Base-by-base conservation (phyloP, 768 basidiomycete species). In the Lepiota brunneoincarnata region DNA sequence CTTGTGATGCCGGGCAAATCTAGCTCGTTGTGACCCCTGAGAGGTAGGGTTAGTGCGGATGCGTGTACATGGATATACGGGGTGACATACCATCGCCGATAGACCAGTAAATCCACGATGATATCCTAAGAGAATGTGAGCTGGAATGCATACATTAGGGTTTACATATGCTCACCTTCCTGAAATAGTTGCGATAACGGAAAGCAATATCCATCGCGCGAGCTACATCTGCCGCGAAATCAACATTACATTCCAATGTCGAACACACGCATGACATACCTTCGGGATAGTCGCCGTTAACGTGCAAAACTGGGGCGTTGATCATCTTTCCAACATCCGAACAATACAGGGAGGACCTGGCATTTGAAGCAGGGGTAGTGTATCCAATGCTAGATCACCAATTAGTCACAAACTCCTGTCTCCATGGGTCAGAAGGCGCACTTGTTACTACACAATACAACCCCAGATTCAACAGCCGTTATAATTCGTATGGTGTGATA, bases 211-310 rank as follows among this genome's bases (percentile, higher is more conserved):
- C 84, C 70, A 96, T 80, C 1, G 93, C 92, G 6, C 86, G 81
- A 1, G 84, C 83, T 4, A 96, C 94, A 58, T 95, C 92, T 89
- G 49, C 1, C 5, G 3, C 21, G 10, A 36, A 11, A 14, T 28
- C 12, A 41, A 28, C 6, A 10, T 17, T 31, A 38, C 39, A 23
- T 11, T 23, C 43, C 18, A 14, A 48, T 21, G 6, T 12, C 17
- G 26, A 49, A 15, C 4, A 40, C 55, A 21, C n/a, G 11, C 18
- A 39, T 54, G 47, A 72, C 49, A 15, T 49, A 75, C 90, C 91
- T 79, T 96, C 92, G 0, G 92, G 91, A 65, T 87, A 74, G 66
- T 97, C 94, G 4, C 93, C 93, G 58, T 95, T 97, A 55, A 94
- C 91, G 57, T 96, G 94, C 17, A 96, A 66, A 3, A 95, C 82